Base-by-base conservation (phyloP, 495 filamentous ascomycete genomes). In the Penicillium verhagenii region DNA sequence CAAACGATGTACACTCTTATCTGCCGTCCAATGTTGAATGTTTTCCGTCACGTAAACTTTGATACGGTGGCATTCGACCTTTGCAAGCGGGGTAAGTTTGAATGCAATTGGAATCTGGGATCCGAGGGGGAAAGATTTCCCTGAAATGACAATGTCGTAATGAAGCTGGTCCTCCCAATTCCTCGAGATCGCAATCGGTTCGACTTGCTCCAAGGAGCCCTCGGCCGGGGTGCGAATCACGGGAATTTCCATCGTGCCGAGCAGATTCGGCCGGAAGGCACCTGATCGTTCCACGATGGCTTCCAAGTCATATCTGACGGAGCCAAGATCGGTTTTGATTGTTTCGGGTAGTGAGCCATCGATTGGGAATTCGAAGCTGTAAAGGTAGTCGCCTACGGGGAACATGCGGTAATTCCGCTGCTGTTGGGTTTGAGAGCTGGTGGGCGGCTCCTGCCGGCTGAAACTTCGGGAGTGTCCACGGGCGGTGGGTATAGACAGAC, bases 131-230 rank as follows among this genome's bases (percentile, higher is more conserved):
- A 98, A 98, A 2, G 93, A 96, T 83, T 98, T 98, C 47, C 95
- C 94, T 3, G 93, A 97, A 56, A 98, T 96, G 61, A 97, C 90
- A 55, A 98, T 98, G 61, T 98, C 94, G 71, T 98, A 98, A 63
- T 97, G 92, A 28, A 98, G 80, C 64, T 98, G 94, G 63, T 98
- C 95, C 63, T 98, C 94, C 94, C 94, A 98, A 52, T 91, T 92
- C 21, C 94, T 80, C 49, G 90, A 96, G 62, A 98, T 97, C 19
- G 93, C 93, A 68, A 98, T 98, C 13, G 94, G 94, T 65, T 98
- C 94, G 23, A 92, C 85, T 70, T 91, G 89, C 65, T 98, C 95
- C 46, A 97, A 75, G 4, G 93, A 97, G 45, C 92, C 83, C 73
- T 97, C 91, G 16, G 93, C 86, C 0, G 94, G 94, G 1, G 93